phyloP scores from a whole-genome alignment of 257 asterid species.

The Ballota nigra region DNA sequence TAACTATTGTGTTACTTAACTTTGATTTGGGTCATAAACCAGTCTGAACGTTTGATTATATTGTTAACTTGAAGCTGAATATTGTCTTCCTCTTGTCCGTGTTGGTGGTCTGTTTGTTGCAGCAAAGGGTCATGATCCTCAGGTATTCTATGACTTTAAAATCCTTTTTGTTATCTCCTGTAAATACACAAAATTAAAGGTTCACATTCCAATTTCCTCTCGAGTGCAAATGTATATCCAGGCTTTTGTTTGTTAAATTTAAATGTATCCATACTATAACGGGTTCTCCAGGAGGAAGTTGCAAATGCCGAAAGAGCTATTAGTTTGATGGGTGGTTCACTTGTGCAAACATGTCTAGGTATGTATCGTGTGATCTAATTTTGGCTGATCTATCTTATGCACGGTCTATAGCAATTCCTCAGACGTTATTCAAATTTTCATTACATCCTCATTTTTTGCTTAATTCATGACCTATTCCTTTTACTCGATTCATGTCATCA shows the following conservation, averaged over 20 bases:
- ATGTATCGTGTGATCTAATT: constrained; percentile 22
- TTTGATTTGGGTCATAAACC: constrained; percentile 1
- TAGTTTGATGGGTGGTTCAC: constrained; percentile 78
- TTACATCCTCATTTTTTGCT: not conserved
- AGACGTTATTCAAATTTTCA: constrained; percentile 1
- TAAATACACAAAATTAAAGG: constrained; percentile 10
- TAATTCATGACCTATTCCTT: too few relatives aligned
- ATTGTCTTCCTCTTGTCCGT: constrained; percentile 88
- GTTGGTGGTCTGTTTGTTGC: constrained; percentile 92
- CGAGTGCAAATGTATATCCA: not conserved
- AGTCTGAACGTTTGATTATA: constrained; percentile 15
- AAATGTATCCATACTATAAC: not conserved
- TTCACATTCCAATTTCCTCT: not conserved
- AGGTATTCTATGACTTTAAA: constrained; percentile 35
- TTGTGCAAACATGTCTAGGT: constrained; percentile 71
- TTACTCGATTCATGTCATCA: not conserved
- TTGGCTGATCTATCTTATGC: constrained; percentile 1
- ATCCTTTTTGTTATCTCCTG: constrained; percentile 7
- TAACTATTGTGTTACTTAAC: not conserved
- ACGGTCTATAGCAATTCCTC: not conserved
- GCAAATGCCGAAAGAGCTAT: constrained; percentile 77
- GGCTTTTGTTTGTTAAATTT: not conserved
- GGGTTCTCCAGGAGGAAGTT: constrained; percentile 72
- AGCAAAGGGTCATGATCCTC: constrained; percentile 93
- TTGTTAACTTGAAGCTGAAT: constrained; percentile 63